These are phyloP conservation scores for Mycena capillaripes DNA, from an alignment of 768 basidiomycete species.

Conservation along the genomic window DNA sequence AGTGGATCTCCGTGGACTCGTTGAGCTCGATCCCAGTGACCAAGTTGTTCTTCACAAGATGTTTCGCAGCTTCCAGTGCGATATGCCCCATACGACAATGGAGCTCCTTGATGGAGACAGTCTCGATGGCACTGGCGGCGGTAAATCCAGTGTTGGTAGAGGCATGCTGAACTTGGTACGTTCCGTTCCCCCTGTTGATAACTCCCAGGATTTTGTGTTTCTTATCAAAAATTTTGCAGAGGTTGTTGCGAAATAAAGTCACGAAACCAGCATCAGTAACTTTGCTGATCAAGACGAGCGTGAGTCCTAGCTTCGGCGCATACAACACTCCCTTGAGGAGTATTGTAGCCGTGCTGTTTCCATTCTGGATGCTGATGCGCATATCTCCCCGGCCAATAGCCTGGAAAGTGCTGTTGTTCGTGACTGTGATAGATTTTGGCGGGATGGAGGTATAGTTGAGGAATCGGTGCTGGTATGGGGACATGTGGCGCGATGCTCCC, in stretches of 20 bases:
- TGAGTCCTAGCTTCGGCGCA: slow-evolving; percentile 45
- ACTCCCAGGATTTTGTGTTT: neutral
- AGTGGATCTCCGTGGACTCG: slow-evolving; percentile 35
- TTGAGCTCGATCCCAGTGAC: slow-evolving; percentile 46
- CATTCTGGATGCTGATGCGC: too few species aligned
- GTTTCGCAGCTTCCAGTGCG: slow-evolving; percentile 36
- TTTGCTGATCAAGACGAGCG: slow-evolving; percentile 7
- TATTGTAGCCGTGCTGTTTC: neutral
- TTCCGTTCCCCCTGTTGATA: too few species aligned
- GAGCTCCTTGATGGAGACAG: too few species aligned
- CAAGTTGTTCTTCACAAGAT: slow-evolving; percentile 41
- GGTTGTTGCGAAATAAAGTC: neutral
- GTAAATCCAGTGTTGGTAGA: too few species aligned
- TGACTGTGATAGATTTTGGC: too few species aligned
- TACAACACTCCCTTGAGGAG: slow-evolving; percentile 9
- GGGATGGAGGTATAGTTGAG: too few species aligned
- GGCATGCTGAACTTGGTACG: too few species aligned
- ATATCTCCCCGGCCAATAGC: too few species aligned
- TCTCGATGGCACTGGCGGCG: too few species aligned
- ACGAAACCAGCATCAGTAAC: too few species aligned
- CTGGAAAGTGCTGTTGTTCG: too few species aligned
- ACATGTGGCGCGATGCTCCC: neutral
- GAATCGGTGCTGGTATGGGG: neutral
- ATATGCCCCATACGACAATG: slow-evolving; percentile 43
- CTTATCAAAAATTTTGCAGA: neutral